A percentile compares a stretch with the other conserved stretches of the same genome.
Conservation (phyloP, 2,329 filamentous ascomycete genomes). For the Fusarium agapanthi region DNA sequence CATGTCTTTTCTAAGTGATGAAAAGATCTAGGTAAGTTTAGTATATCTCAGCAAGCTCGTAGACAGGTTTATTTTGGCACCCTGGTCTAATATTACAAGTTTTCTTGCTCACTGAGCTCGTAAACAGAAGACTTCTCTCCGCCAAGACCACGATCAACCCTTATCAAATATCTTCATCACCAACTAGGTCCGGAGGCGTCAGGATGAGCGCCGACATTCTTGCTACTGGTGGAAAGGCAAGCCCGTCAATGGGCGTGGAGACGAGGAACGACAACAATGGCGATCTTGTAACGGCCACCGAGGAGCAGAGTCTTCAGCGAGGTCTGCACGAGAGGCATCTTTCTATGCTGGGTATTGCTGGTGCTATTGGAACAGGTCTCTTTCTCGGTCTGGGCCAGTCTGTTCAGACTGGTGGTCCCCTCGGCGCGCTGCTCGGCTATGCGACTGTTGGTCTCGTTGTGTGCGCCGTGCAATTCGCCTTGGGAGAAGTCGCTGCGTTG, state of each 20-base stretch:
- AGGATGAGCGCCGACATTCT: slow-evolving; percentile 24
- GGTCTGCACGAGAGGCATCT: slow-evolving; percentile 49
- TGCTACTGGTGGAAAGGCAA: slow-evolving; percentile 10
- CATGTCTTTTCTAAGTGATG: not conserved
- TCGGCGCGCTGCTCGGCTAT: slow-evolving; percentile 57
- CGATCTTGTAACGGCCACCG: slow-evolving; percentile 37
- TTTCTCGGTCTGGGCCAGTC: slow-evolving; percentile 54
- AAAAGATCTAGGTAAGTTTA: not conserved
- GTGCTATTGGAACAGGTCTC: slow-evolving; percentile 57
- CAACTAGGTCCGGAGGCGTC: not conserved
- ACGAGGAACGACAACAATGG: not conserved
- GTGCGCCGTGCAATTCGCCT: slow-evolving; percentile 58
- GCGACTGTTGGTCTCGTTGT: slow-evolving; percentile 54
- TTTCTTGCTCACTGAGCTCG: not conserved
- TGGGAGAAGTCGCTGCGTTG: slow-evolving; percentile 60
- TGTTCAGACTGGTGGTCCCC: slow-evolving; percentile 47
- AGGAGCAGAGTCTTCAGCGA: slow-evolving; percentile 37
- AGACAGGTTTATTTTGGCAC: not conserved
- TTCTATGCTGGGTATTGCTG: slow-evolving; percentile 62
- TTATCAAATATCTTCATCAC: not conserved
- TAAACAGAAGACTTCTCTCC: not conserved
- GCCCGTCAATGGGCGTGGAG: slow-evolving; percentile 10
- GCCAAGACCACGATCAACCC: not conserved
- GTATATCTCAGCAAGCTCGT: not conserved
- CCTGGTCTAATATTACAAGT: not conserved